Conservation (phyloP, 805 yeast species). For the Yarrowia bubula region DNA sequence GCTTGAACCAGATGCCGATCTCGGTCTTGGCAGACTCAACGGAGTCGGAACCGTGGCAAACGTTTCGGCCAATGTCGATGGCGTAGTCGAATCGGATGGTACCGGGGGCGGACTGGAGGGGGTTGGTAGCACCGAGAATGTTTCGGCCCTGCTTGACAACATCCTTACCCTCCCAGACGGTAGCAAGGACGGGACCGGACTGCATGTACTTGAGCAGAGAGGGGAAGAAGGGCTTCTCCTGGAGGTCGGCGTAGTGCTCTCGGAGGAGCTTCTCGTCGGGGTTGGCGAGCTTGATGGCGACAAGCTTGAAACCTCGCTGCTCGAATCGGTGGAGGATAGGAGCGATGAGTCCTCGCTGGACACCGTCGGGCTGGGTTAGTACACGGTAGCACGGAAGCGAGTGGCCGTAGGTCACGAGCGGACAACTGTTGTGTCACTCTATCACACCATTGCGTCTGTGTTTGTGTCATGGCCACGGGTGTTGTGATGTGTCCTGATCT, state of each 20-base stretch:
- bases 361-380: constrained; percentile 84
- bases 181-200: constrained; percentile 98
- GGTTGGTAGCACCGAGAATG: constrained; percentile 99
- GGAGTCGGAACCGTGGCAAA: constrained; percentile 98
- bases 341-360: constrained; percentile 96
- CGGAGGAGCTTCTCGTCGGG: constrained; percentile 87
- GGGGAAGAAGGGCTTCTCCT: constrained; percentile 97
- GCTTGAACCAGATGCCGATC: constrained; percentile 96
- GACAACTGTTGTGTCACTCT: neutral
- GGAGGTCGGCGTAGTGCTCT: constrained; percentile 94
- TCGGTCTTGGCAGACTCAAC: constrained; percentile 97
- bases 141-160: constrained; percentile 98
- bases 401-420: neutral
- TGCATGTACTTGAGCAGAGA: constrained; percentile 92
- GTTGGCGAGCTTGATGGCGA: constrained; percentile 85
- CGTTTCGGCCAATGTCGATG: constrained; percentile 98
- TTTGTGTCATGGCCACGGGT: too few species aligned
- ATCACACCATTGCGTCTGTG: too few species aligned
- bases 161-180: constrained; percentile 99
- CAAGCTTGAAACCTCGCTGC: constrained; percentile 96
- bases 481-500: neutral
- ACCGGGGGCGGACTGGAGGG: constrained; percentile 95
- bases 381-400: too few species aligned
- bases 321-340: constrained; percentile 90
- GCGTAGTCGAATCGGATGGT: constrained; percentile 99